These are phyloP conservation scores for Saccharomyces pastorianus DNA, from an alignment of 1,139 yeast genomes.

Conservation along the genomic window DNA sequence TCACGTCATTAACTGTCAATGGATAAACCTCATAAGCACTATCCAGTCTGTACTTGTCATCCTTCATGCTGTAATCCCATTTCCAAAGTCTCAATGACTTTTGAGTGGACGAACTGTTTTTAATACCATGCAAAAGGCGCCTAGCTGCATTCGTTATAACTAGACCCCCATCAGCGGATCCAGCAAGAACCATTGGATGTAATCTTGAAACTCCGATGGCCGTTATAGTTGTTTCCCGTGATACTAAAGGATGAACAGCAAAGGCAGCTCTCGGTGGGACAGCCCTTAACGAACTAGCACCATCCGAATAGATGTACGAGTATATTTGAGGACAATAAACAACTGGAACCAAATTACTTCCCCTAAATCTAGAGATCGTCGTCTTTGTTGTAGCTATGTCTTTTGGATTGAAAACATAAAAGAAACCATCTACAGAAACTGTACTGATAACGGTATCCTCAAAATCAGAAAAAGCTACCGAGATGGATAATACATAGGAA, in stretches of 20 bases:
- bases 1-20: slow-evolving; percentile 23
- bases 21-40: slow-evolving; percentile 27
- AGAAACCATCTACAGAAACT: slow-evolving; percentile 42
- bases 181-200: slow-evolving; percentile 58
- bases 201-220: slow-evolving; percentile 36
- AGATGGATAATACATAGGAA: slow-evolving; percentile 42
- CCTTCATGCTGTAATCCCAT: slow-evolving; percentile 35
- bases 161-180: slow-evolving; percentile 55
- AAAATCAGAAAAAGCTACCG: slow-evolving; percentile 36
- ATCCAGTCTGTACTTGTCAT: slow-evolving; percentile 35
- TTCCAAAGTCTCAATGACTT: slow-evolving; percentile 32
- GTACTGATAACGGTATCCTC: slow-evolving; percentile 39
- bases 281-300: slow-evolving; percentile 33
- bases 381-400: slow-evolving; percentile 36
- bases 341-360: slow-evolving; percentile 27
- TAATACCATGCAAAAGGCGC: slow-evolving; percentile 36
- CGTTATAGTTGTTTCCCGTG: slow-evolving; percentile 36
- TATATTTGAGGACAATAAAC: slow-evolving; percentile 36
- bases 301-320: slow-evolving; percentile 38
- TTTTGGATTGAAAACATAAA: slow-evolving; percentile 36
- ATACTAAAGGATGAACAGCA: slow-evolving; percentile 33
- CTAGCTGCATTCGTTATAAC: slow-evolving; percentile 38
- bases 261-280: slow-evolving; percentile 35
- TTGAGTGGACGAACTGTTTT: slow-evolving; percentile 31
- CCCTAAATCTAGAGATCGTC: slow-evolving; percentile 33